These are phyloP conservation scores for Corymbia citriodora DNA, from an alignment of 441 rosid species.

Conservation along the genomic window DNA sequence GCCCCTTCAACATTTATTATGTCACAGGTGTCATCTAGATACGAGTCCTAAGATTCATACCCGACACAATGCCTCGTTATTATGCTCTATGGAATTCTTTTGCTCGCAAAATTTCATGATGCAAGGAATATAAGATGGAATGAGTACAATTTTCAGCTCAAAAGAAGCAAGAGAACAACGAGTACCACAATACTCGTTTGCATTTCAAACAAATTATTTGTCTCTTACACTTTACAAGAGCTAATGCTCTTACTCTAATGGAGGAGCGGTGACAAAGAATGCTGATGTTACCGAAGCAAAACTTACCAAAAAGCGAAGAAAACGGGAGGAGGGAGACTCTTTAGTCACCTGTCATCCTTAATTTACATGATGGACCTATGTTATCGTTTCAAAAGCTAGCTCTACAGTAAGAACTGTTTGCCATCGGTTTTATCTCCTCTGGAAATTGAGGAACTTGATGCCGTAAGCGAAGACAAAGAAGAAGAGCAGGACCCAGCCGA, in stretches of 20 bases:
- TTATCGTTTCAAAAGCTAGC: not conserved
- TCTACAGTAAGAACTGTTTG: not conserved
- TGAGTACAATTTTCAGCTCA: not conserved
- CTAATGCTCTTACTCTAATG: not conserved
- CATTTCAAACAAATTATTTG: not conserved
- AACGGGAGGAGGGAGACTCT: not conserved
- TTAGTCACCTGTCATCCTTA: not conserved
- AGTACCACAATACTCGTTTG: not conserved
- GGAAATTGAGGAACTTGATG: conserved; percentile 23
- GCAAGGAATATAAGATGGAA: not conserved
- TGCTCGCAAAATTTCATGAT: not conserved
- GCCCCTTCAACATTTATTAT: not conserved
- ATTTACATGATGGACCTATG: not conserved
- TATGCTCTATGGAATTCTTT: not conserved
- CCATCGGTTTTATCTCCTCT: conserved; percentile 5
- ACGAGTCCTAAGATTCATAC: not conserved
- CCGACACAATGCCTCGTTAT: not conserved
- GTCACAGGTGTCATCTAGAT: not conserved
- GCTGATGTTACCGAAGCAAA: not conserved
- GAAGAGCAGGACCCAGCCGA: conserved; percentile 21
- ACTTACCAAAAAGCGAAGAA: not conserved
- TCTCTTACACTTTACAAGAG: not conserved
- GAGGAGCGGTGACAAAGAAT: not conserved
- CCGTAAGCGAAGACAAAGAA: conserved; percentile 23
- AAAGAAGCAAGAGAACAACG: not conserved